Conservation (phyloP, 192 early-diverging fungal genomes). For the Linnemannia hyalina region DNA sequence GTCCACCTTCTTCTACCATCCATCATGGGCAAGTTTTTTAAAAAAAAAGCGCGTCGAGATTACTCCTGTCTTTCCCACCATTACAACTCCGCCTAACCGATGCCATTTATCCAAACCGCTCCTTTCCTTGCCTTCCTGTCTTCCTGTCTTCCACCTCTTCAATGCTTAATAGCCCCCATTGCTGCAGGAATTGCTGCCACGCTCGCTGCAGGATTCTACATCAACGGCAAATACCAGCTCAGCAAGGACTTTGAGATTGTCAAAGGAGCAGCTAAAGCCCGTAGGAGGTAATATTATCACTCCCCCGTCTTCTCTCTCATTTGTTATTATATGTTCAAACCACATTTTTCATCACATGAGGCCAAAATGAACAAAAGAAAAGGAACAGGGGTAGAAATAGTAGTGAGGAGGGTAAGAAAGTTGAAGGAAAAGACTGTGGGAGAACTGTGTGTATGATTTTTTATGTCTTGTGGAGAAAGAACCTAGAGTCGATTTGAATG, state of each 20-base stretch:
- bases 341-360: neutral
- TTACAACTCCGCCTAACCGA: neutral
- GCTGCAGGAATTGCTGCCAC: slow-evolving; percentile 33
- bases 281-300: slow-evolving; percentile 18
- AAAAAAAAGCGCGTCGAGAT: neutral
- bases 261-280: neutral
- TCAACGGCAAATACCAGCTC: slow-evolving; percentile 43
- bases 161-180: slow-evolving; percentile 8
- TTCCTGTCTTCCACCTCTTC: neutral
- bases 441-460: neutral
- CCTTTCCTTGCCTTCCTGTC: neutral
- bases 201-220: slow-evolving; percentile 25
- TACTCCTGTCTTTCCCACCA: neutral
- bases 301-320: neutral
- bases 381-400: too few relatives aligned
- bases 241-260: slow-evolving; percentile 31
- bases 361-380: neutral
- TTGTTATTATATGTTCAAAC: neutral
- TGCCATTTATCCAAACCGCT: neutral
- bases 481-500: neutral
- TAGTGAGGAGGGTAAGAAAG: too few relatives aligned
- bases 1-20: neutral
- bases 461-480: slow-evolving; percentile 19
- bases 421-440: neutral
- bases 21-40: neutral